Evolutionary conservation across 257 asterid genomes (phyloP), one percentile per base, ranked within the genome.

Genomic region (Coffea eugenioides): DNA sequence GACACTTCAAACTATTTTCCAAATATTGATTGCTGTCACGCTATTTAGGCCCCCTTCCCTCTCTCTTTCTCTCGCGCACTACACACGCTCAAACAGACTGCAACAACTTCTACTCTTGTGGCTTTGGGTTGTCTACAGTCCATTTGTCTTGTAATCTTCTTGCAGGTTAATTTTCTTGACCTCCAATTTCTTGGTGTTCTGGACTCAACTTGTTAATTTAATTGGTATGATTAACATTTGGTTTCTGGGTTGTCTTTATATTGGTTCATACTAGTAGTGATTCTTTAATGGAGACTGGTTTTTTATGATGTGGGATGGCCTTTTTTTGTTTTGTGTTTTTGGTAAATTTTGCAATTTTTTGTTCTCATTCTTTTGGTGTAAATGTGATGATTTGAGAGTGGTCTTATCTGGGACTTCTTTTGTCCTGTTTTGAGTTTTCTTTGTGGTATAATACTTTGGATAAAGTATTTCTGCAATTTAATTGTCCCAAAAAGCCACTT

Each of bases 151-250:
- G 7, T 20, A 18, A 5, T 18, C 68, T 8, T 9, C 34, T 62
- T 62, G 10, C 36, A 23, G 68, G 46, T 66, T n/a, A 21, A 62
- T 54, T 3, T 16, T 64, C 10, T 43, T 76, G 43, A 64, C 8
- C 72, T 75, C 6, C 23, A 75, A 12, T 59, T 61, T 59, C 71
- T 75, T 75, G 78, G 41, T n/a, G 43, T 59, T 59, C 18, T 59
- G 54, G 13, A 31, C 25, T 61, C 34, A 0, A 6, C 43, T 20
- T 45, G 36, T 46, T 61, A 15, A 5, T 75, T 57, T 31, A n/a
- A 16, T 31, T 15, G 43, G 15, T 36, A 0, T 34, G 14, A 57
- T 13, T 57, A 52, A 5, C n/a, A 12, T 57, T 57, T 43, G 25
- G 56, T n/a, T 76, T 10, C 45, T 61, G 61, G 71, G 9, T 43